A percentile compares a stretch with the other conserved stretches of the same genome.
Conservation (phyloP, 108 stramenopile genomes). For the Parmales sp. region DNA sequence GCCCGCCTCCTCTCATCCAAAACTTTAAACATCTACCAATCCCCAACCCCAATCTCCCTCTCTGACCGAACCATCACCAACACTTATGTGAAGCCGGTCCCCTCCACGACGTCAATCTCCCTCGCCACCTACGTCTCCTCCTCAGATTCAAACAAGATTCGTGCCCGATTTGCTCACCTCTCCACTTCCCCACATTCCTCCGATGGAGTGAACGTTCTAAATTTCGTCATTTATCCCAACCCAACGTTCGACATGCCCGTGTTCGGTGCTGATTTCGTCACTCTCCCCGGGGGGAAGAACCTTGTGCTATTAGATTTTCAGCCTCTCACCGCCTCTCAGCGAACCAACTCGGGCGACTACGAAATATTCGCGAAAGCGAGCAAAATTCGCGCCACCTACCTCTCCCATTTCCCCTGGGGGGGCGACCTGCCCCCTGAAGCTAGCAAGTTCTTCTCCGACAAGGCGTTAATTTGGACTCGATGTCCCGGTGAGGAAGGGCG, state of each 20-base stretch:
- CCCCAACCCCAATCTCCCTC: too few species aligned
- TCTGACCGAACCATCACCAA: too few species aligned
- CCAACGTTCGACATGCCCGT: conserved; percentile 39
- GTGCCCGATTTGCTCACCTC: too few species aligned
- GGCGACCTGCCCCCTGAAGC: conserved; percentile 64
- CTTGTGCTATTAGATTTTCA: conserved; percentile 57
- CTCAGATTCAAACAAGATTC: too few species aligned
- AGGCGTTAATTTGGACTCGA: conserved; percentile 71
- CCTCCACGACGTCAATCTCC: too few species aligned
- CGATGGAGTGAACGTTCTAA: conserved; percentile 60
- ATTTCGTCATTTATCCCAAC: conserved; percentile 56
- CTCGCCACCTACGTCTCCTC: too few species aligned
- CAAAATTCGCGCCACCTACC: too few species aligned
- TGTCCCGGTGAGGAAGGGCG: neutral
- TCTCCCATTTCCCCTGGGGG: conserved; percentile 66
- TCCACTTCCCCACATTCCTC: too few species aligned
- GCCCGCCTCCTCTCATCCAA: too few species aligned
- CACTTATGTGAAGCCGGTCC: too few species aligned
- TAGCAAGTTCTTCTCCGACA: conserved; percentile 49
- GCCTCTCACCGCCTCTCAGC: conserved; percentile 32
- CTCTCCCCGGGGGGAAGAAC: conserved; percentile 58
- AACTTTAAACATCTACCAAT: too few species aligned
- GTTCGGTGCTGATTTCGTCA: conserved; percentile 65
- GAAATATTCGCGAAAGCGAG: too few species aligned
- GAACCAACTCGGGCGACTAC: neutral